Conservation (phyloP, 2,329 filamentous ascomycete species). For the Sordariomycetes sp. region DNA sequence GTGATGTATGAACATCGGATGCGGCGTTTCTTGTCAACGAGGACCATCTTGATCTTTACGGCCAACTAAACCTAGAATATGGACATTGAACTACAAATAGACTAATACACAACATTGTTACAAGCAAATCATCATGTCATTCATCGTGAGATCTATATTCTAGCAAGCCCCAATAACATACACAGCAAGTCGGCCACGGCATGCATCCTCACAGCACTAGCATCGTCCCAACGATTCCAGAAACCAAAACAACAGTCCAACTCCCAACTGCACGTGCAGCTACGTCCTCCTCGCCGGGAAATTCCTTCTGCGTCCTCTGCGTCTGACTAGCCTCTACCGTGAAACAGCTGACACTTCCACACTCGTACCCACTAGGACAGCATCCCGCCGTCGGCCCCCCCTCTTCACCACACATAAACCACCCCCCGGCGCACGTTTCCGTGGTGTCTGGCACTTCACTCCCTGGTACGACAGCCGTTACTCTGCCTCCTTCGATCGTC, state of each 20-base stretch:
- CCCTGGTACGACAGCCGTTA: conserved; percentile 61
- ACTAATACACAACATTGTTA: no score
- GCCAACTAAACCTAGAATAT: no score
- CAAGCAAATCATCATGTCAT: no score
- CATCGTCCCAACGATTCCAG: not conserved
- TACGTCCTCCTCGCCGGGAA: conserved; percentile 22
- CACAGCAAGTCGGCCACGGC: no score
- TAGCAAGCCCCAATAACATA: no score
- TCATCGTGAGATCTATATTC: no score
- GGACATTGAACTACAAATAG: no score
- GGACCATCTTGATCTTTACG: no score
- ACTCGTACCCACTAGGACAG: conserved; percentile 70
- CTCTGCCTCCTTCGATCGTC: conserved; percentile 57
- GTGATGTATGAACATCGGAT: no score
- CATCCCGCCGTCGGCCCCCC: conserved; percentile 65
- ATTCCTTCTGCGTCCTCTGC: conserved; percentile 45
- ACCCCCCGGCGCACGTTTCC: conserved; percentile 63
- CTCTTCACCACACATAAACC: conserved; percentile 58
- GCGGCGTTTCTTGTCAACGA: no score
- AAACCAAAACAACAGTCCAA: not conserved
- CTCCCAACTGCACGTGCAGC: not conserved
- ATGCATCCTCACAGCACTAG: not conserved
- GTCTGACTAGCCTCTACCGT: conserved; percentile 41
- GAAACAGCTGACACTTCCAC: conserved; percentile 65
- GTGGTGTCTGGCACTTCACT: conserved; percentile 32